phyloP scores from a whole-genome alignment of 2,329 filamentous ascomycete genomes.

The Xylaria sp. region DNA sequence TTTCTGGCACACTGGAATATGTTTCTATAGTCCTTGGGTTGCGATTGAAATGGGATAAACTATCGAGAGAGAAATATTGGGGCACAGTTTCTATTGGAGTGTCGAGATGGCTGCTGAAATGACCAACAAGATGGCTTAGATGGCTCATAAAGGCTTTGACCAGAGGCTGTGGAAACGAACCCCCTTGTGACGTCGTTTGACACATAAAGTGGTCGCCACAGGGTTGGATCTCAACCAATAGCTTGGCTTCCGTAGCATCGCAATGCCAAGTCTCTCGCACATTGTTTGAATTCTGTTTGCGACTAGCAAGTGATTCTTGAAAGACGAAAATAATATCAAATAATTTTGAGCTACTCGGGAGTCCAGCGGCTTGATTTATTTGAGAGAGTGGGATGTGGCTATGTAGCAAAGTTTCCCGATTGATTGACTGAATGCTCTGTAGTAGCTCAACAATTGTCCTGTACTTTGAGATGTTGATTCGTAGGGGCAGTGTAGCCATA shows the following conservation, averaged over 20 bases:
- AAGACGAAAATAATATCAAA: constrained; percentile 87
- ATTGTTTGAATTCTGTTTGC: constrained; percentile 38
- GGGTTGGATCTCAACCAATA: constrained; percentile 83
- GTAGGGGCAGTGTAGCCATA: constrained; percentile 78
- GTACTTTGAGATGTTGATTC: constrained; percentile 67
- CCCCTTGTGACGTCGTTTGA: constrained; percentile 61
- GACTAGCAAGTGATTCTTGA: constrained; percentile 74
- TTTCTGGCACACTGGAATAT: constrained; percentile 59
- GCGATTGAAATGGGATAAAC: constrained; percentile 63
- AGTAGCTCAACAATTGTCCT: constrained; percentile 70
- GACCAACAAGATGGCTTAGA: constrained; percentile 62
- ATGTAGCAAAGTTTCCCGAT: constrained; percentile 73
- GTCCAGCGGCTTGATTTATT: constrained; percentile 71
- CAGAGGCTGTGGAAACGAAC: constrained; percentile 65
- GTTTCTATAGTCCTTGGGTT: constrained; percentile 50
- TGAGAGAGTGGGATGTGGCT: constrained; percentile 72
- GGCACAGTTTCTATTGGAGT: constrained; percentile 43
- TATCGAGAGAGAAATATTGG: constrained; percentile 46
- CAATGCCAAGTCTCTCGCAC: constrained; percentile 69
- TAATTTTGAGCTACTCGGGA: constrained; percentile 66
- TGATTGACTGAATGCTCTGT: constrained; percentile 70
- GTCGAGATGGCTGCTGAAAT: constrained; percentile 48
- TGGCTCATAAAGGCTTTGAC: constrained; percentile 69
- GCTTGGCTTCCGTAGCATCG: constrained; percentile 80
- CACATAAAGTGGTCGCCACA: constrained; percentile 54